Base-by-base conservation (phyloP, 2,329 filamentous ascomycete species). In the Fusarium annulatum region DNA sequence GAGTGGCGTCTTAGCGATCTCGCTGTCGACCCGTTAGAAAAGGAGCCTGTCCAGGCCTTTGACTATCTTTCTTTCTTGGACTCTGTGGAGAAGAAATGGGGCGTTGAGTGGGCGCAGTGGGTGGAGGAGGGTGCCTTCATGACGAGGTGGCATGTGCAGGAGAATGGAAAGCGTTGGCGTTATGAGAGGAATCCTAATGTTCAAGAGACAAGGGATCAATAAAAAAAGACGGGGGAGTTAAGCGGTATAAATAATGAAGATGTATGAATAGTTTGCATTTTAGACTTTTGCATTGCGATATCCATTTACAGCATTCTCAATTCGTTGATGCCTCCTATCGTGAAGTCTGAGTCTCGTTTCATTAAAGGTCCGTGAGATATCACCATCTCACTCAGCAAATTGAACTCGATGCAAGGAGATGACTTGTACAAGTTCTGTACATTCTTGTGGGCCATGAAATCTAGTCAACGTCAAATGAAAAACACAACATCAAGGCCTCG, bases 121-220 rank as follows among this genome's bases (percentile, higher is more conserved):
- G 77, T 73, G 5, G 78, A 82, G 43, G 78, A 80, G 49, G 81
- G 76, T 5, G 76, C 79, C 3, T 79, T 79, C 19, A 72, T 81
- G 33, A 76, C 78, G 1, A 71, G 79, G 10, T 82, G 81, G 80
- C 82, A 79, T 75, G 78, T 81, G 8, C 78, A 81, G 45, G 80
- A 82, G 53, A 82, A 82, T 61, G 73, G 75, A 33, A 81, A 79
- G 63, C 75, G 79, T 64, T 82, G 79, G 75, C 79, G 78, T 69
- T 80, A 79, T 69, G 73, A 73, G 36, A 18, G 65, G 5, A 23
- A 67, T 18, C 63, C 65, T 18, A 45, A 67, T 11, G 65, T 67
- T 2, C 9, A 30, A 19, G 65, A 67, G 30, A 46, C 26, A 28
- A 67, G 42, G 15, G 64, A 23, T 18, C 65, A 67, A 61, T 67